Conservation (phyloP, 768 basidiomycete species). For the Hemileccinum rubropunctum region DNA sequence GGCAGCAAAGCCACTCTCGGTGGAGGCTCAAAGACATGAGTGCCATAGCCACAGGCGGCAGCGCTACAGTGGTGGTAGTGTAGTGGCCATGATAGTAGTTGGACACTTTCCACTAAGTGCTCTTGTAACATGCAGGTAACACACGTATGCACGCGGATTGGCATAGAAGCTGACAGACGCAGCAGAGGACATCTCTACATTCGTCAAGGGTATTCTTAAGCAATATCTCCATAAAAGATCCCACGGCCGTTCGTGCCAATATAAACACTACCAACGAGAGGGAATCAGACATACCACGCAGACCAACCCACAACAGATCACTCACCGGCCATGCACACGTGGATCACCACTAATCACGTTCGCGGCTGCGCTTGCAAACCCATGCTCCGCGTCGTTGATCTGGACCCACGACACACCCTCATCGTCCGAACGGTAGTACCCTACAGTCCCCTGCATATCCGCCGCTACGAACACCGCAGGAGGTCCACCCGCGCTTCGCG, state of each 20-base stretch:
- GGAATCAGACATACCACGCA: neutral
- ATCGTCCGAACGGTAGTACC: slow-evolving; percentile 52
- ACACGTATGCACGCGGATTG: no score
- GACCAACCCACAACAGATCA: neutral
- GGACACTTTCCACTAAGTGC: no score
- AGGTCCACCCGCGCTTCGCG: neutral
- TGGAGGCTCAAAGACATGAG: no score
- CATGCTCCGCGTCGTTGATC: slow-evolving; percentile 56
- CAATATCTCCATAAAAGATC: slow-evolving; percentile 9
- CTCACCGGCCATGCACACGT: slow-evolving; percentile 12
- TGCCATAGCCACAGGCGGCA: no score
- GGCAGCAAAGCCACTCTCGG: no score
- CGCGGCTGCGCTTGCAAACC: slow-evolving; percentile 50
- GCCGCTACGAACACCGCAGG: slow-evolving; percentile 9
- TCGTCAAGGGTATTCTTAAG: neutral
- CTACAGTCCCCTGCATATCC: neutral
- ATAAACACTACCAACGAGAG: slow-evolving; percentile 4
- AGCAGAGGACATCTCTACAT: neutral
- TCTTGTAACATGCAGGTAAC: no score
- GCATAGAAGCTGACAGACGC: no score
- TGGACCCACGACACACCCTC: slow-evolving; percentile 54
- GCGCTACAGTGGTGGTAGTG: no score
- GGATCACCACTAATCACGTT: slow-evolving; percentile 44
- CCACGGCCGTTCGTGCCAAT: slow-evolving; percentile 14
- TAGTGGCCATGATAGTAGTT: no score